Evolutionary conservation across 768 basidiomycete genomes (phyloP), one percentile per base, ranked within the genome.

Genomic region (Neoboletus magnificus): DNA sequence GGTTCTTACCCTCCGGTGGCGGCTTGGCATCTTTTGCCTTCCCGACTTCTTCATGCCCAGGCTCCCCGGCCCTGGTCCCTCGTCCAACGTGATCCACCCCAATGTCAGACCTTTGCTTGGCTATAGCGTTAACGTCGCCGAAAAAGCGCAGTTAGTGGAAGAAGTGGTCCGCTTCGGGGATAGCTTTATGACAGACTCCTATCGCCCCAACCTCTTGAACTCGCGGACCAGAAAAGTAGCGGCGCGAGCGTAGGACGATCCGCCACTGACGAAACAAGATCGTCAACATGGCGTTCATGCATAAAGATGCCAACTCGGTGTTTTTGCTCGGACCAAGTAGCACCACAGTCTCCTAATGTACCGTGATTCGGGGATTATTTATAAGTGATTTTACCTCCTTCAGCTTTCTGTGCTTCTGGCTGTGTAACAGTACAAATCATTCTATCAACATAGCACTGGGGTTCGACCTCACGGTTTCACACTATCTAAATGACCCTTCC

Each of bases 1-100:
- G 30, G 48, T 55, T 60, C 54, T 53, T 35, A 29, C 27, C 41
- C 15, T 54, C 54, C 33, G 48, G 63, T 67, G 63, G 57, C 55
- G 35, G 39, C 30, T 52, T 57, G 41, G n/a, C 27, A 18, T 46
- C 62, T 57, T 48, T 33, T 50, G 41, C 44, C 54, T 50, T 56
- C 57, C 59, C 45, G 32, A 39, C 46, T 65, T 55, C 57, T 51
- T 50, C 32, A 41, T 48, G 12, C 3, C 64, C 55, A 54, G 51
- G 46, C 44, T 58, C 65, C 59, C 56, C 53, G 51, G 27, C n/a
- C 16, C 10, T 36, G 48, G 54, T 11, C 10, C 52, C 37, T 46
- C 16, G 13, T 48, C 37, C 43, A 50, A 48, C 30, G 29, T 27
- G 40, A 35, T 47, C 41, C 39, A 9, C 39, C 30, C 32, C 36